Conservation (phyloP, 148 eudicot genomes). For the Fagopyrum tataricum region DNA sequence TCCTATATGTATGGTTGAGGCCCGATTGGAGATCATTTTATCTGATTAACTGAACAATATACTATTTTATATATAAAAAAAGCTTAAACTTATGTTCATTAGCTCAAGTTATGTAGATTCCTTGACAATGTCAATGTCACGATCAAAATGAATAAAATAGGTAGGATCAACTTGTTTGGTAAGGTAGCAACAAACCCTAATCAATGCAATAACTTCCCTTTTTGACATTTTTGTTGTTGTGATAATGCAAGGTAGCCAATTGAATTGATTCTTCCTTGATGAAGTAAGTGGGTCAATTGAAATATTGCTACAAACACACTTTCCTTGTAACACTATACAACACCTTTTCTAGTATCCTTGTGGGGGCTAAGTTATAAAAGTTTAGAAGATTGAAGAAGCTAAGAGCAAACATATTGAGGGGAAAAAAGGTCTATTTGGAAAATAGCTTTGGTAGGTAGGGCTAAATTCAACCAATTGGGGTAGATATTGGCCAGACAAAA, state of each 20-base stretch:
- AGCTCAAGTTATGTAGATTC: not conserved
- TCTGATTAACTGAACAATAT: too few species aligned
- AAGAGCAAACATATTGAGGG: not conserved
- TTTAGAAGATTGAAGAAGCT: not conserved
- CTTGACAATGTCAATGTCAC: not conserved
- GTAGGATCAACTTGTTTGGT: conserved; percentile 1
- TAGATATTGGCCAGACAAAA: conserved; percentile 4
- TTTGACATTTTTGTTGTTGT: not conserved
- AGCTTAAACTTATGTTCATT: too few species aligned
- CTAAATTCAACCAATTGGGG: conserved; percentile 8
- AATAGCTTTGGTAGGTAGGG: not conserved
- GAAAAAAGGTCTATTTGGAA: not conserved
- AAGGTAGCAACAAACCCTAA: conserved; percentile 6
- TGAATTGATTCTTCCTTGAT: not conserved
- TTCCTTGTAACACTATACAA: not conserved
- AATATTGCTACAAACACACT: conserved; percentile 5
- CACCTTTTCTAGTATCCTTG: not conserved
- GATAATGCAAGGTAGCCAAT: conserved; percentile 2
- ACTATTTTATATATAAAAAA: too few species aligned
- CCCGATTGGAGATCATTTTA: too few species aligned
- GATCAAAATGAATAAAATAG: not conserved
- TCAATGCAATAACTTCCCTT: not conserved
- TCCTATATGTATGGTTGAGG: too few species aligned
- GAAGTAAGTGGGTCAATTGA: conserved; percentile 7
- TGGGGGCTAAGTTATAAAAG: not conserved